These are phyloP conservation scores for Solanum bulbocastanum DNA, from an alignment of 257 asterid species.

Conservation along the genomic window DNA sequence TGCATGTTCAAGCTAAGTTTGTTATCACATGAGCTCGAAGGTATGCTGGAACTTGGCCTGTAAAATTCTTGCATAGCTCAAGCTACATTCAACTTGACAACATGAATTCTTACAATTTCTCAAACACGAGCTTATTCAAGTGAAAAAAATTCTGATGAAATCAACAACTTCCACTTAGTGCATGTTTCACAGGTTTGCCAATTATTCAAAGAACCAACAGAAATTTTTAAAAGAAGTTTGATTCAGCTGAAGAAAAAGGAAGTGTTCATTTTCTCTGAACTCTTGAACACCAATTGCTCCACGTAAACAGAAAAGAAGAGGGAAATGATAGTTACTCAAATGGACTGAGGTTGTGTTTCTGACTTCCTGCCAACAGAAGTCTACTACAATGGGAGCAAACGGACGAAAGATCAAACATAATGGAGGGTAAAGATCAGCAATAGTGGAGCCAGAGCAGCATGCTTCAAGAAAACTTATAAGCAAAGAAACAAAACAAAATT, in stretches of 20 bases:
- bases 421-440: neutral
- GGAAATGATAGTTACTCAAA: neutral
- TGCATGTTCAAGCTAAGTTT: neutral
- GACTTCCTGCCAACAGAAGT: neutral
- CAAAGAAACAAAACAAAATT: neutral
- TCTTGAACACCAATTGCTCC: neutral
- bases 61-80: neutral
- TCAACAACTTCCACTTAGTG: neutral
- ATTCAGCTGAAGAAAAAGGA: neutral
- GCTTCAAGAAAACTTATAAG: neutral
- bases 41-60: neutral
- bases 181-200: neutral
- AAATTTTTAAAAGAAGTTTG: neutral
- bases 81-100: neutral
- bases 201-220: neutral
- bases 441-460: neutral
- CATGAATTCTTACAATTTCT: neutral
- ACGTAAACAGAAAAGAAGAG: neutral
- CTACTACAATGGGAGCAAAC: neutral
- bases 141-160: neutral
- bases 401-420: neutral
- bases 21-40: neutral
- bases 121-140: neutral
- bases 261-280: neutral
- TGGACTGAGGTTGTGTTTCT: neutral